phyloP scores from a whole-genome alignment of 345 rosid species.

The Chamaenerion angustifolium region DNA sequence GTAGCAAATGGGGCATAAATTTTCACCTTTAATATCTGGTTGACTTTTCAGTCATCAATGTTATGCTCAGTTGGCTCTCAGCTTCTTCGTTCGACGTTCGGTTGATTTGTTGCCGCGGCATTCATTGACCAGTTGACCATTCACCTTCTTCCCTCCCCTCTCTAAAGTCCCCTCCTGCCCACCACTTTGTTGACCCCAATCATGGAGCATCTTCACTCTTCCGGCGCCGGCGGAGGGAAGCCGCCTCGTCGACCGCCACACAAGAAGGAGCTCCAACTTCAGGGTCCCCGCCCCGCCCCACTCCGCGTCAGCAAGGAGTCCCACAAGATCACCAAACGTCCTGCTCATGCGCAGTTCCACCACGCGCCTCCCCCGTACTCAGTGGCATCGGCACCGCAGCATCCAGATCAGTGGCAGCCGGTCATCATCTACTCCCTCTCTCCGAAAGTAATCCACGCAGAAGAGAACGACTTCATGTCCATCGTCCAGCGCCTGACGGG shows the following conservation, averaged over 20 bases:
- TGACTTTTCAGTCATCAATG: too few relatives aligned
- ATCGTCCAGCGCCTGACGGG: conserved; percentile 87
- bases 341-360: conserved; percentile 15
- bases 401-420: conserved; percentile 23
- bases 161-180: not conserved
- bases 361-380: conserved; percentile 17
- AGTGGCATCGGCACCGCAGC: conserved; percentile 8
- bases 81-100: too few relatives aligned
- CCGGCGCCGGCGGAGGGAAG: conserved; percentile 6
- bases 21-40: too few relatives aligned
- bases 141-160: conserved; percentile 2
- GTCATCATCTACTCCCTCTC: conserved; percentile 73
- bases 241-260: conserved; percentile 7
- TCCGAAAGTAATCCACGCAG: conserved; percentile 65
- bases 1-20: too few relatives aligned
- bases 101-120: too few relatives aligned
- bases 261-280: conserved; percentile 38
- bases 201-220: conserved; percentile 15
- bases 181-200: not conserved
- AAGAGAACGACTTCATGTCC: conserved; percentile 54
- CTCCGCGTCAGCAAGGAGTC: conserved; percentile 52
- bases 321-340: conserved; percentile 42
- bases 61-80: too few relatives aligned
- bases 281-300: conserved; percentile 66
- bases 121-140: conserved; percentile 1